Base-by-base conservation (phyloP, 352 stramenopile genomes). In the Globisporangium nunn region DNA sequence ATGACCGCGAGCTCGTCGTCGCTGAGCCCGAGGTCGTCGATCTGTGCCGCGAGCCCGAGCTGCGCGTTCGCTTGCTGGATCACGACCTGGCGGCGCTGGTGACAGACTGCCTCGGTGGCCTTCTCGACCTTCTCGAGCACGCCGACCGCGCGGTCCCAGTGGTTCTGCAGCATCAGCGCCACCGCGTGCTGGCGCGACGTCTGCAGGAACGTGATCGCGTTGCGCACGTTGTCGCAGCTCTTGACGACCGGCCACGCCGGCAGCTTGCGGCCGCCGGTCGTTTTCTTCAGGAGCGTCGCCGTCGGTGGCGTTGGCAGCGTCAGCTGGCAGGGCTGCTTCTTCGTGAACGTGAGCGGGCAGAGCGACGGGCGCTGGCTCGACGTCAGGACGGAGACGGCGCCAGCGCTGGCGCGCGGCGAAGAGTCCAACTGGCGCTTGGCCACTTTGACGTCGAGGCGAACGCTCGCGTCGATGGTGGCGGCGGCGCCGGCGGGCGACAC, bases 91-190 rank as follows among this genome's bases (percentile, higher is more conserved):
- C 80, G 68, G 10, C 80, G 75, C 60, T 88, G 75, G 47, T 62
- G 54, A 44, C 68, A 82, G 17, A 90, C 77, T 60, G 68, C 82
- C 56, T 90, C 80, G n/a, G 77, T 76, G 7, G 80, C 80, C 46
- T 75, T 80, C 56, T 90, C 80, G 43, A 90, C 77, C 58, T 90
- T 90, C 64, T 88, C 74, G 3, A 90, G 57, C 56, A 90, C 80
- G n/a, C 48, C 66, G 48, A 90, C 76, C 11, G 80, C 80, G 51
- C 77, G 80, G 39, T 85, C 73, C 80, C 80, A 90, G 55, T 90
- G 80, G 67, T 90, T 90, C 65, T 88, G 75, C 45, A 87, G 63
- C 71, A 88, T 82, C 23, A 90, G 67, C 63, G 84, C 63, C 50
- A 85, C 76, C n/a, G 80, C 80, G 66, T 90, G 80, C 56, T 88